Base-by-base conservation (phyloP, 768 basidiomycete species). In the Plicaturopsis crispa region DNA sequence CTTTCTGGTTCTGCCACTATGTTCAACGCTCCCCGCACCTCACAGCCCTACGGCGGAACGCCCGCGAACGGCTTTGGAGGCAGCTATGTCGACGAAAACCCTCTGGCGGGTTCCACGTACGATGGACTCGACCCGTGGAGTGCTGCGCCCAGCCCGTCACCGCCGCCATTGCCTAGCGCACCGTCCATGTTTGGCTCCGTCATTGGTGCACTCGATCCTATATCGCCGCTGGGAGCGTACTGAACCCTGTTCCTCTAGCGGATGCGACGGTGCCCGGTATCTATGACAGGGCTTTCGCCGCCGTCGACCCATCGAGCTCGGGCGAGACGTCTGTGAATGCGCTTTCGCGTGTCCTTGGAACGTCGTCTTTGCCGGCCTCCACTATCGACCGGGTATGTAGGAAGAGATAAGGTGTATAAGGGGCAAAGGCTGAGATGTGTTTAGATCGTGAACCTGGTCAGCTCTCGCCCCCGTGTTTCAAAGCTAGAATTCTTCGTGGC, bases 401-500 rank as follows among this genome's bases (percentile, higher is more conserved):
- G n/a, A n/a, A n/a, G n/a, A n/a, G n/a, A n/a, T n/a, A n/a, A n/a
- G n/a, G n/a, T n/a, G n/a, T n/a, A n/a, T n/a, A n/a, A n/a, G n/a
- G n/a, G n/a, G n/a, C n/a, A n/a, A n/a, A n/a, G n/a, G n/a, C n/a
- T n/a, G n/a, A n/a, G n/a, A n/a, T n/a, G n/a, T n/a, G n/a, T 26
- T 1, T 47, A 93, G 90, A 93, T 97, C 49, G 84, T 96, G 40
- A 90, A 85, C 58, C 68, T 93, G 16, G 89, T 91, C 37, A 87
- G 85, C 59, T 80, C 82, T 23, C 73, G 73, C 42, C 72, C 85
- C 31, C 72, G 81, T 36, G 84, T 97, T 24, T 87, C 88, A 6
- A 87, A 79, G 48, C 76, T 83, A 40, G 92, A 97, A 54, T 93
- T 94, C 66, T 93, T 86, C 55, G 86, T 93, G 8, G 87, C 90